A percentile compares a stretch with the other conserved stretches of the same genome.
Evolutionary conservation across 2,329 filamentous ascomycete species (phyloP).

Genomic region (Fusarium pseudocircinatum): DNA sequence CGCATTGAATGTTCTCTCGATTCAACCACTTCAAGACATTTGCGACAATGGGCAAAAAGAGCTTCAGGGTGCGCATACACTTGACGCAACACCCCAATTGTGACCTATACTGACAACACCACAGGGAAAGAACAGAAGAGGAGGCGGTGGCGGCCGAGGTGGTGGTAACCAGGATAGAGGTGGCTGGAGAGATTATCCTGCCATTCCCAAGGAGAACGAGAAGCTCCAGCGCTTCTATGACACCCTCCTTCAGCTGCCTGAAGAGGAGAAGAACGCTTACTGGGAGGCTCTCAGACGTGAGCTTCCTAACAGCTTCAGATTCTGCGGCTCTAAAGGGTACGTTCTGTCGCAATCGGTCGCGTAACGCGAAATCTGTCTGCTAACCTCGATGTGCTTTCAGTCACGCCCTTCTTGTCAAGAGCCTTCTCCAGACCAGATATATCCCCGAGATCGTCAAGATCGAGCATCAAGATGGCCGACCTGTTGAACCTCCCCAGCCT

Average conservation of each 20-base stretch:
- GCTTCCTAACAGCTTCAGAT: conserved; percentile 96
- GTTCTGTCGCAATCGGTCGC: conserved; percentile 22
- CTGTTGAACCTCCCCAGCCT: conserved; percentile 81
- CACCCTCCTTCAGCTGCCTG: conserved; percentile 75
- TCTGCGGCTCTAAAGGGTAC: conserved; percentile 92
- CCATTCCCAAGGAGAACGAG: conserved; percentile 79
- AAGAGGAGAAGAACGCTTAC: conserved; percentile 81
- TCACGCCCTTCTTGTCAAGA: conserved; percentile 91
- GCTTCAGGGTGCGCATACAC: conserved; percentile 47
- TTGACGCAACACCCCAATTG: conserved; percentile 17
- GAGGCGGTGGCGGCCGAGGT: conserved; percentile 50
- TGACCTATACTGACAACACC: conserved; percentile 26
- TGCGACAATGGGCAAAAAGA: conserved; percentile 51
- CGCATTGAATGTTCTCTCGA: conserved; percentile 28
- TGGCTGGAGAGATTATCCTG: conserved; percentile 50
- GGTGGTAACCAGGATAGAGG: conserved; percentile 36
- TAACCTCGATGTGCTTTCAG: conserved; percentile 52
- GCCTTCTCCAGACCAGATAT: conserved; percentile 86
- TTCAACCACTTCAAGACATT: conserved; percentile 36
- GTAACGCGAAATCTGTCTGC: conserved; percentile 15
- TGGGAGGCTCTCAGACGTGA: conserved; percentile 87
- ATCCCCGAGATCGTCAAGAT: conserved; percentile 91
- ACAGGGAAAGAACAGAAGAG: conserved; percentile 51
- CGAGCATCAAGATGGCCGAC: conserved; percentile 80
- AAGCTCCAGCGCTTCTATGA: conserved; percentile 91